A percentile compares a stretch with the other conserved stretches of the same genome.
Evolutionary conservation across 208 protist genomes (phyloP).

Genomic region (Dictyostelium gargantuum): DNA sequence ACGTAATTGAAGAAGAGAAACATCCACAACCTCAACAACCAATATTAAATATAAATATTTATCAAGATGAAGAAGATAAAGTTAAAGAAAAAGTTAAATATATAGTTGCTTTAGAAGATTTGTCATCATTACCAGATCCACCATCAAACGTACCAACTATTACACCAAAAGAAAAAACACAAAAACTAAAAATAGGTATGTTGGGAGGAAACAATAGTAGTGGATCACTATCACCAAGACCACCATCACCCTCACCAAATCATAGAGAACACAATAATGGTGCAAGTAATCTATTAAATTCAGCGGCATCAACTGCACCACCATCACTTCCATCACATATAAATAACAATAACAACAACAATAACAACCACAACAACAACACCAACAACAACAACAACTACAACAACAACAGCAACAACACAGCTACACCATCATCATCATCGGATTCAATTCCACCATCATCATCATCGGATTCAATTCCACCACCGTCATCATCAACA

Average conservation of each 20-base stretch:
- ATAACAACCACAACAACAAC: not conserved
- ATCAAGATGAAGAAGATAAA: not conserved
- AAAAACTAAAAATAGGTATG: not conserved
- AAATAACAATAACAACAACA: no score
- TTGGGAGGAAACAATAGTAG: not conserved
- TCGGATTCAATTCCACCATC: not conserved
- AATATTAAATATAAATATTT: conserved; percentile 8
- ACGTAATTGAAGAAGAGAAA: not conserved
- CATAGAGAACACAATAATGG: not conserved
- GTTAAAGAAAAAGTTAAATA: not conserved
- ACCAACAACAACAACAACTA: not conserved
- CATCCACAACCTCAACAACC: not conserved
- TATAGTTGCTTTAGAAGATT: not conserved
- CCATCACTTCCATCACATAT: not conserved
- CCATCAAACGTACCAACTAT: conserved; percentile 11
- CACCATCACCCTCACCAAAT: not conserved
- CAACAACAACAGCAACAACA: not conserved
- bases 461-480: not conserved
- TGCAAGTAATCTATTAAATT: not conserved
- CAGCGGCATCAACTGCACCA: not conserved
- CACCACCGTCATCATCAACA: not conserved
- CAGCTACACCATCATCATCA: not conserved
- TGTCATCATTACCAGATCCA: conserved; percentile 38
- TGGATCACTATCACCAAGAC: not conserved
- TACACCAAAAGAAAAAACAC: not conserved